phyloP scores from a whole-genome alignment of 1,139 yeast genomes.

The Yamadazyma buinensis region DNA sequence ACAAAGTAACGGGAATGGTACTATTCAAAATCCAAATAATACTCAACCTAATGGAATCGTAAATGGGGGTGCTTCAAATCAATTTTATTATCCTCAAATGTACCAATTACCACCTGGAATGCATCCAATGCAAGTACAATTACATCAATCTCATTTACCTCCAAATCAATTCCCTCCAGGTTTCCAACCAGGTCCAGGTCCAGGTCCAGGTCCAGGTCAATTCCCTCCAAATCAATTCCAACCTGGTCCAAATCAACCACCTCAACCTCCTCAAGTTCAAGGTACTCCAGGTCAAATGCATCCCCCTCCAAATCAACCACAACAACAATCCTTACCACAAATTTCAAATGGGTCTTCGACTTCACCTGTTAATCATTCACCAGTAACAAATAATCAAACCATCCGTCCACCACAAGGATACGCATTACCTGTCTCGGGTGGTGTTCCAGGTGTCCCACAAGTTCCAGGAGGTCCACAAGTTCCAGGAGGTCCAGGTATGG shows the following conservation, averaged over 20 bases:
- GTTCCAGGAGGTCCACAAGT: too few relatives aligned
- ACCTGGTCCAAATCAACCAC: neutral
- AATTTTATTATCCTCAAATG: constrained; percentile 2
- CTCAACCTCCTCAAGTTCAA: too few relatives aligned
- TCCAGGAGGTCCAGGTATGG: neutral
- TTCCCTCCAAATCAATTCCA: constrained; percentile 1
- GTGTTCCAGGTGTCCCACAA: too few relatives aligned
- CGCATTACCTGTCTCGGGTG: too few relatives aligned
- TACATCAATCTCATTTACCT: neutral
- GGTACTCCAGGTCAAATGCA: neutral
- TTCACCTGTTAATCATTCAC: too few relatives aligned
- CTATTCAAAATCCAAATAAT: too few relatives aligned
- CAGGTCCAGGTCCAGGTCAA: neutral
- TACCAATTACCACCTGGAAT: neutral
- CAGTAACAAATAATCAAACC: too few relatives aligned
- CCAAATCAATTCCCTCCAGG: constrained; percentile 2
- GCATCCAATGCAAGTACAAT: neutral
- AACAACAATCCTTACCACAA: neutral
- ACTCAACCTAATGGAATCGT: too few relatives aligned
- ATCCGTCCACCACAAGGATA: too few relatives aligned
- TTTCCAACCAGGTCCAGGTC: constrained; percentile 1
- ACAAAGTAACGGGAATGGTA: too few relatives aligned
- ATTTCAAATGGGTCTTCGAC: too few relatives aligned
- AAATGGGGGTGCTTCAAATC: constrained; percentile 6
- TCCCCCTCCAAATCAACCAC: neutral